Evolutionary conservation across 768 basidiomycete species (phyloP).

Genomic region (Pholiota conissans): DNA sequence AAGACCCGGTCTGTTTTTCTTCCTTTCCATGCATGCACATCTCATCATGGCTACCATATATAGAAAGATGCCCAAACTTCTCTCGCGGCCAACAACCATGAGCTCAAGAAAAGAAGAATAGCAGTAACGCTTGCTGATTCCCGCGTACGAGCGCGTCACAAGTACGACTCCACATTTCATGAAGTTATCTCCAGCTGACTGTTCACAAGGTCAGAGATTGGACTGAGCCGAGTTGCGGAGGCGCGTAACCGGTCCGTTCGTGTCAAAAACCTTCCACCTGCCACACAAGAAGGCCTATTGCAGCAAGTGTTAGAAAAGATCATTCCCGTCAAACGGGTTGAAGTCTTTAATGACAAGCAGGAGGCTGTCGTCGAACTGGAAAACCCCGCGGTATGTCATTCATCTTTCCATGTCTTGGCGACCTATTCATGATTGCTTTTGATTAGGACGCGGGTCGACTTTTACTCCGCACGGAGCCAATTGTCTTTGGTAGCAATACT

Average conservation of each 20-base stretch:
- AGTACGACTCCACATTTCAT: slow-evolving; percentile 35
- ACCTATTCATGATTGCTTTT: neutral
- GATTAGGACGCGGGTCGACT: slow-evolving; percentile 82
- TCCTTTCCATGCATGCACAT: neutral
- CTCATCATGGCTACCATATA: neutral
- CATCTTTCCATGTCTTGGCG: neutral
- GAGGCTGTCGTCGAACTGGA: slow-evolving; percentile 70
- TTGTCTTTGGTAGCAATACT: slow-evolving; percentile 63
- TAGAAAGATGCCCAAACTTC: slow-evolving; percentile 73
- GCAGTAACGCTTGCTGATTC: slow-evolving; percentile 86
- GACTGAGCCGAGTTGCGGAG: slow-evolving; percentile 56
- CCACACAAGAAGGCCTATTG: slow-evolving; percentile 85
- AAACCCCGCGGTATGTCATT: slow-evolving; percentile 57
- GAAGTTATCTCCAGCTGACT: neutral
- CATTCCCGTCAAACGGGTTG: slow-evolving; percentile 66
- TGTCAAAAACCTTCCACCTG: slow-evolving; percentile 70
- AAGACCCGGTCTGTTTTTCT: slow-evolving; percentile 57
- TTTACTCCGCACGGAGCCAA: slow-evolving; percentile 67
- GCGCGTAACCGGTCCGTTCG: slow-evolving; percentile 71
- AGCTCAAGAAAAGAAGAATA: slow-evolving; percentile 87
- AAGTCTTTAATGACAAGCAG: slow-evolving; percentile 62
- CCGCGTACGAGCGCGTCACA: slow-evolving; percentile 53
- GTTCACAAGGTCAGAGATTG: slow-evolving; percentile 46
- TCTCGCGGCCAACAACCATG: slow-evolving; percentile 80
- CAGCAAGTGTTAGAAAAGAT: slow-evolving; percentile 89